phyloP scores from a whole-genome alignment of 2,329 filamentous ascomycete species.

The Phialophora chinensis region DNA sequence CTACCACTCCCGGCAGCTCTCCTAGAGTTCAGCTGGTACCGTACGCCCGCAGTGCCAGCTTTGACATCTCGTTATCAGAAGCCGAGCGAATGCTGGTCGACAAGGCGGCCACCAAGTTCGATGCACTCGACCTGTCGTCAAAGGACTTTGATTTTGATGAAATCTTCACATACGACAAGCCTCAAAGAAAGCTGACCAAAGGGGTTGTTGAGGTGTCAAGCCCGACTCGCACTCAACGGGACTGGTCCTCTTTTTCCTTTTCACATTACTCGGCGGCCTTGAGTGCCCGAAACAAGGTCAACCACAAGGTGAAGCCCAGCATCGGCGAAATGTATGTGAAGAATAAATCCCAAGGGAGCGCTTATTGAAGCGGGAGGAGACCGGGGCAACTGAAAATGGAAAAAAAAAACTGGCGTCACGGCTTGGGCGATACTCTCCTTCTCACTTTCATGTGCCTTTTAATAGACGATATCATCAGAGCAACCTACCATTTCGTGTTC shows the following conservation, averaged over 20 bases:
- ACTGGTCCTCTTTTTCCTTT: slow-evolving; percentile 40
- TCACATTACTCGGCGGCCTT: slow-evolving; percentile 36
- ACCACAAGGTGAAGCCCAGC: slow-evolving; percentile 26
- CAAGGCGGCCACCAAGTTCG: slow-evolving; percentile 34
- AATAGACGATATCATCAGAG: background rate
- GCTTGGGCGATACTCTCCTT: background rate
- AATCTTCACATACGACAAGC: slow-evolving; percentile 41
- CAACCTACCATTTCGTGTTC: background rate
- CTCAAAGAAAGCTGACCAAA: slow-evolving; percentile 36
- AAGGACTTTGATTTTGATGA: slow-evolving; percentile 41
- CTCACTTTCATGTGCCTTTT: background rate
- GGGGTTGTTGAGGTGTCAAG: slow-evolving; percentile 38
- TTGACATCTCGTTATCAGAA: slow-evolving; percentile 37
- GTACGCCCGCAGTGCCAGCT: slow-evolving; percentile 36
- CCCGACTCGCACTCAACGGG: slow-evolving; percentile 33
- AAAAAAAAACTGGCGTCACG: background rate
- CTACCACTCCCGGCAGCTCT: slow-evolving; percentile 21
- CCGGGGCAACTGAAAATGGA: slow-evolving; percentile 2
- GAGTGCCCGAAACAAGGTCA: slow-evolving; percentile 32
- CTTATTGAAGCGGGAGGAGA: slow-evolving; percentile 7
- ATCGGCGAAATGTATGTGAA: slow-evolving; percentile 35
- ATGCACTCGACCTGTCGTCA: slow-evolving; percentile 38
- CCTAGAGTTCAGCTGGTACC: slow-evolving; percentile 39
- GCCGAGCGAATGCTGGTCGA: slow-evolving; percentile 34
- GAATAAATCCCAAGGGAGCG: slow-evolving; percentile 25